A percentile compares a stretch with the other conserved stretches of the same genome.
phyloP scores from a whole-genome alignment of 2,329 filamentous ascomycete species.

The Pseudocercospora pini-densiflorae region DNA sequence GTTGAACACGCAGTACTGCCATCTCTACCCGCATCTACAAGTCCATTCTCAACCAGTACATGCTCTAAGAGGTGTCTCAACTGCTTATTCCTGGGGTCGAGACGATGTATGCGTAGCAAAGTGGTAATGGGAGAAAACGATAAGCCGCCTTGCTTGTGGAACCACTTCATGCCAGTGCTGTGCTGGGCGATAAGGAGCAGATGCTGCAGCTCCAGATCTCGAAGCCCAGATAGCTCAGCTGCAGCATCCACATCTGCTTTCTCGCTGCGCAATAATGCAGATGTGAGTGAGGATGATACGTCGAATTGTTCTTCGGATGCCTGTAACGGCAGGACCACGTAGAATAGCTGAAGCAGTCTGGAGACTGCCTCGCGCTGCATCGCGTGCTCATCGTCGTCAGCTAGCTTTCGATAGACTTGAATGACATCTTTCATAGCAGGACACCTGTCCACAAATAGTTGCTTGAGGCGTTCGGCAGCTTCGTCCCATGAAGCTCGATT shows the following conservation, averaged over 20 bases:
- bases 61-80: constrained; percentile 35
- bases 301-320: constrained; percentile 87
- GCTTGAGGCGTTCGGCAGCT: constrained; percentile 68
- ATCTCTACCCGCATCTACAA: constrained; percentile 56
- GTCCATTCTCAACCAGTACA: constrained; percentile 67
- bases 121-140: constrained; percentile 72
- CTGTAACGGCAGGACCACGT: constrained; percentile 77
- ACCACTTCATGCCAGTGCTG: constrained; percentile 89
- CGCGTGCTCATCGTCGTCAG: constrained; percentile 63
- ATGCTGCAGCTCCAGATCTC: constrained; percentile 77
- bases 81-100: constrained; percentile 45
- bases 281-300: constrained; percentile 75
- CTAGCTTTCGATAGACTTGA: constrained; percentile 70
- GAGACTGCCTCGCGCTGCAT: constrained; percentile 80
- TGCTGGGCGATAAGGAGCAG: constrained; percentile 78
- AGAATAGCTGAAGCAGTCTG: constrained; percentile 81
- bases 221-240: constrained; percentile 56
- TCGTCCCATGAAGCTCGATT: constrained; percentile 67
- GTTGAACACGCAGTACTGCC: constrained; percentile 43
- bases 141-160: constrained; percentile 71
- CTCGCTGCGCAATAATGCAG: constrained; percentile 60
- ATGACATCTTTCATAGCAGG: constrained; percentile 84
- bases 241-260: constrained; percentile 35
- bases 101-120: constrained; percentile 64
- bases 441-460: constrained; percentile 77